Percentiles rank a stretch among this genome's conserved stretches.
phyloP scores from a whole-genome alignment of 371 early-diverging fungal genomes.

The Mucor piriformis region DNA sequence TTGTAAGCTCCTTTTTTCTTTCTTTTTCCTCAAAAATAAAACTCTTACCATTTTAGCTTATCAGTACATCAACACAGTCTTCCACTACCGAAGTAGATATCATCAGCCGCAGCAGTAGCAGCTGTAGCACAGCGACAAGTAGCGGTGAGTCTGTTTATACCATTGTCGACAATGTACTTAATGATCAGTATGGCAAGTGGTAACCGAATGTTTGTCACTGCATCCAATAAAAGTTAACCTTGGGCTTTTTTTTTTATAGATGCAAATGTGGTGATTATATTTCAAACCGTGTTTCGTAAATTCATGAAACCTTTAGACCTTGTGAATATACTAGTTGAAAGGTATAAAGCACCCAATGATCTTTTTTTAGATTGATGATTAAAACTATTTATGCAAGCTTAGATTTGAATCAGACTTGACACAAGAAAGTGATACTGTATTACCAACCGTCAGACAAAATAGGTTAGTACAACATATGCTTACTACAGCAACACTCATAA shows the following conservation, averaged over 20 bases:
- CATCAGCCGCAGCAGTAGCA: not conserved
- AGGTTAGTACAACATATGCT: slow-evolving; percentile 13
- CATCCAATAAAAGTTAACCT: too few species aligned
- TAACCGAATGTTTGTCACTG: not conserved
- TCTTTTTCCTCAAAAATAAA: too few species aligned
- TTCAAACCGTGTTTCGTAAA: slow-evolving; percentile 55
- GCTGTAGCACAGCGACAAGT: not conserved
- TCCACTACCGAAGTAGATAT: too few species aligned
- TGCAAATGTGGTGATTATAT: slow-evolving; percentile 34
- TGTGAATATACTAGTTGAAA: slow-evolving; percentile 43
- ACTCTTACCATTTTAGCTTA: too few species aligned
- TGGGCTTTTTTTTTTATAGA: slow-evolving; percentile 21
- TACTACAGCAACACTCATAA: not conserved
- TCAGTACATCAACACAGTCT: too few species aligned
- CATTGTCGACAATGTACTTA: slow-evolving; percentile 13
- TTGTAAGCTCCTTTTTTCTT: too few species aligned
- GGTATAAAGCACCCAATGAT: slow-evolving; percentile 16
- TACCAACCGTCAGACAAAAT: slow-evolving; percentile 37
- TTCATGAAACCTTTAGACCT: slow-evolving; percentile 59
- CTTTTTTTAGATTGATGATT: too few species aligned
- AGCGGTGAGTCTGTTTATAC: not conserved
- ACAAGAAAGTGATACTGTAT: not conserved
- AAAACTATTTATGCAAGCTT: not conserved
- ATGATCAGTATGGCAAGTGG: not conserved
- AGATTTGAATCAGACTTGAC: slow-evolving; percentile 8